Percentiles rank a stretch among this genome's conserved stretches.
phyloP scores from a whole-genome alignment of 163 green algal genomes.

The Prototheca stagnorum region DNA sequence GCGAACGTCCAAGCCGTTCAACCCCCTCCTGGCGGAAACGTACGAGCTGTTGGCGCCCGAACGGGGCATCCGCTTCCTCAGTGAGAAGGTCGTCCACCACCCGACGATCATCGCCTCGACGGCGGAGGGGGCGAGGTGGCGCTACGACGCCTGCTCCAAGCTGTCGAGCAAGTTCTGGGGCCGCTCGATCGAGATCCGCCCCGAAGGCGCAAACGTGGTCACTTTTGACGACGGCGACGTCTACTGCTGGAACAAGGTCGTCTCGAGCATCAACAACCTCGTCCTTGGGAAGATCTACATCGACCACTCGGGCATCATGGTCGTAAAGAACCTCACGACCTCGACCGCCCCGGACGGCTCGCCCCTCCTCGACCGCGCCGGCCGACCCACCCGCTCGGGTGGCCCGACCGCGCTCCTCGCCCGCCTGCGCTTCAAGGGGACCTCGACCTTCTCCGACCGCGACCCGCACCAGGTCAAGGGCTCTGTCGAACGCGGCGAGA shows the following conservation, averaged over 20 bases:
- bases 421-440: conserved; percentile 52
- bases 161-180: conserved; percentile 70
- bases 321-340: too few species aligned
- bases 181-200: conserved; percentile 51
- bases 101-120: conserved; percentile 54
- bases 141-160: conserved; percentile 41
- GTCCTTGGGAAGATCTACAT: conserved; percentile 65
- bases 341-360: too few species aligned
- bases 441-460: conserved; percentile 29
- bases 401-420: conserved; percentile 18
- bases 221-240: conserved; percentile 49
- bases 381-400: too few species aligned
- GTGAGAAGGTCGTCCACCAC: conserved; percentile 70
- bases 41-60: conserved; percentile 48
- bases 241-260: conserved; percentile 58
- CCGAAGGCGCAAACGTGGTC: conserved; percentile 39
- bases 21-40: conserved; percentile 65
- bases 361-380: too few species aligned
- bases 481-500: conserved; percentile 22
- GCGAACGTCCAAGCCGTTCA: conserved; percentile 67
- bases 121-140: conserved; percentile 44
- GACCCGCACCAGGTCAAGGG: conserved; percentile 38
- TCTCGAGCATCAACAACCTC: conserved; percentile 62
- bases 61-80: conserved; percentile 39
- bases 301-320: conserved; percentile 56